These are phyloP conservation scores for Musa acuminata DNA, from an alignment of 176 grass and related monocot species.

Conservation along the genomic window DNA sequence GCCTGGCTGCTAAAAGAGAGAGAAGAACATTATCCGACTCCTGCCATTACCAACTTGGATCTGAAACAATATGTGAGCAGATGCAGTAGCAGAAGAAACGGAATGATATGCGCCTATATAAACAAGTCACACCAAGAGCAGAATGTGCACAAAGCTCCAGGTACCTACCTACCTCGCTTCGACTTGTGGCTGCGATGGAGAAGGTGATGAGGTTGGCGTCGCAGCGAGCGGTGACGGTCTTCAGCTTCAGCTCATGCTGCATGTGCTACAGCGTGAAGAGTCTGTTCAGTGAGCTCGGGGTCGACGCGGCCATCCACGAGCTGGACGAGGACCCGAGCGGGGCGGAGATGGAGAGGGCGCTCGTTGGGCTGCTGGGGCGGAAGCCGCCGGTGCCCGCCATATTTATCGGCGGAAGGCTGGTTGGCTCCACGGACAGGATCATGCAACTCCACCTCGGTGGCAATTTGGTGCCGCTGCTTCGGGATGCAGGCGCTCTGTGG, in stretches of 20 bases:
- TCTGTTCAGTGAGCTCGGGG: slow-evolving; percentile 36
- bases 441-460: slow-evolving; percentile 44
- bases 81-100: background rate
- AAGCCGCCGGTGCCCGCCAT: slow-evolving; percentile 30
- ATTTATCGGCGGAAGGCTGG: slow-evolving; percentile 41
- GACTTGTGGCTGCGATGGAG: slow-evolving; percentile 12
- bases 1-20: background rate
- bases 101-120: background rate
- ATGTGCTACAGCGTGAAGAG: slow-evolving; percentile 71
- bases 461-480: slow-evolving; percentile 36
- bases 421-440: slow-evolving; percentile 39
- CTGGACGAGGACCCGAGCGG: slow-evolving; percentile 37
- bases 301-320: slow-evolving; percentile 32
- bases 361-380: slow-evolving; percentile 19
- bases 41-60: background rate
- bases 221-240: slow-evolving; percentile 60
- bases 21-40: background rate
- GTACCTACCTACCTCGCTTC: too few species aligned
- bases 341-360: slow-evolving; percentile 33
- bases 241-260: slow-evolving; percentile 74
- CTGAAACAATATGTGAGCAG: background rate
- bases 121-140: background rate
- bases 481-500: slow-evolving; percentile 50
- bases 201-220: slow-evolving; percentile 52
- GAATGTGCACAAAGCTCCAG: background rate